Evolutionary conservation across 305 asterid species (phyloP).

Genomic region (Ilex paraguariensis): DNA sequence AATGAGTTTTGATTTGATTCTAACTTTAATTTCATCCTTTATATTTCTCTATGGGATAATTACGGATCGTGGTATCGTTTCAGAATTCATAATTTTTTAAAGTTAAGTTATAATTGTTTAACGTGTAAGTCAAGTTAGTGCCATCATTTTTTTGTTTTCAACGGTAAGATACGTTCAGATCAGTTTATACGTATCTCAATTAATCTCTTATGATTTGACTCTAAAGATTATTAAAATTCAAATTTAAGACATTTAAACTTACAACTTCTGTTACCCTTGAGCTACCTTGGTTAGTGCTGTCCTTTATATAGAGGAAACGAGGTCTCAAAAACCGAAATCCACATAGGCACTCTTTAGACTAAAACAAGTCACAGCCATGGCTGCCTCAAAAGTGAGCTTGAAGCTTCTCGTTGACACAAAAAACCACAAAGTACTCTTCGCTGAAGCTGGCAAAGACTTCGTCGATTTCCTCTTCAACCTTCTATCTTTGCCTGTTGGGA

Average conservation of each 20-base stretch:
- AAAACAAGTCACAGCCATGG: too few relatives aligned
- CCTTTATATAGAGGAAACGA: background rate
- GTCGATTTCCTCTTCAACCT: conserved; percentile 1
- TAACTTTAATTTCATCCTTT: too few relatives aligned
- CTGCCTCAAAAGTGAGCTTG: background rate
- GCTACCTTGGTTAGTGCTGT: background rate
- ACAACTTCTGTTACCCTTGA: background rate
- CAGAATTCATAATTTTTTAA: too few relatives aligned
- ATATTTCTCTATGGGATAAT: too few relatives aligned
- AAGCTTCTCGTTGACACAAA: conserved; percentile 1
- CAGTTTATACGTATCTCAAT: background rate
- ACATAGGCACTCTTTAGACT: background rate
- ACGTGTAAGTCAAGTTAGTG: too few relatives aligned
- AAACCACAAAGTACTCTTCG: background rate
- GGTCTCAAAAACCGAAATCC: background rate
- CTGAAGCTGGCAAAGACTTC: conserved; percentile 3
- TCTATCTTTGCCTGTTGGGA: background rate
- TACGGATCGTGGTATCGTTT: too few relatives aligned
- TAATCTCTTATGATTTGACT: too few relatives aligned
- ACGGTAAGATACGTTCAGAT: too few relatives aligned
- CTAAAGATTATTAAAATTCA: too few relatives aligned
- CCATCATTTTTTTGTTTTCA: too few relatives aligned
- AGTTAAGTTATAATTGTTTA: too few relatives aligned
- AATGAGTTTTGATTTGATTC: too few relatives aligned
- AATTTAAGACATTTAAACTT: background rate